Evolutionary conservation across 2,329 filamentous ascomycete species (phyloP), one percentile per base, ranked within the genome.

Genomic region (Trichothecium roseum): DNA sequence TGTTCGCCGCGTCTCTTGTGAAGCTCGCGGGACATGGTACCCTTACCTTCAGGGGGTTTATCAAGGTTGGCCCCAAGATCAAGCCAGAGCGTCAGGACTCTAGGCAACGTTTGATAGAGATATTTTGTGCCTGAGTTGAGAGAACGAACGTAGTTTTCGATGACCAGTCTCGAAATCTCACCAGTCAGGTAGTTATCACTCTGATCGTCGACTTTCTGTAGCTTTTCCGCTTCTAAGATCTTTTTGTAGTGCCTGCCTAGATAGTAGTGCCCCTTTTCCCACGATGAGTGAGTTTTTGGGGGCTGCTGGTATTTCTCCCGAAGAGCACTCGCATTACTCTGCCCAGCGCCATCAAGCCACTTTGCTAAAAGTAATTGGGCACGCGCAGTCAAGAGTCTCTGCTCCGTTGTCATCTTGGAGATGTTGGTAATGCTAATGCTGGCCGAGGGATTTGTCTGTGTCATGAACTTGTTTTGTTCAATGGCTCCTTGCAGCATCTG

Each of bases 251-350:
- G 87, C 32, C 89, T 86, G 5, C 91, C 91, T 8, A 99, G 72
- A 55, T 95, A 94, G 55, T 96, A 98, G 53, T 96, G 89, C 0
- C 86, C 88, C 57, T 95, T 96, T 54, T 98, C 91, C 88, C 89
- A 98, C 35, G 76, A 76, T 5, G 67, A 62, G 47, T 68, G 65
- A 2, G 74, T 78, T 51, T 73, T 78, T n/a, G 83, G 75, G 1
- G 88, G 88, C 45, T 82, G 74, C 42, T 87, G 81, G 49, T 95
- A 98, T 51, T 85, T 84, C 36, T 78, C 72, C 31, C 85, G 77
- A 43, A 96, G 72, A 4, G 84, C 78, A 30, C 77, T 72, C 4
- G 85, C 84, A 49, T 94, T 84, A 2, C 87, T 94, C 55, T 96
- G 89, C 5, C 91, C 91, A n/a, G 89, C 84, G 37, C 74, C 80